phyloP scores from a whole-genome alignment of 164 flowering plant species.

The Magnolia sinica region DNA sequence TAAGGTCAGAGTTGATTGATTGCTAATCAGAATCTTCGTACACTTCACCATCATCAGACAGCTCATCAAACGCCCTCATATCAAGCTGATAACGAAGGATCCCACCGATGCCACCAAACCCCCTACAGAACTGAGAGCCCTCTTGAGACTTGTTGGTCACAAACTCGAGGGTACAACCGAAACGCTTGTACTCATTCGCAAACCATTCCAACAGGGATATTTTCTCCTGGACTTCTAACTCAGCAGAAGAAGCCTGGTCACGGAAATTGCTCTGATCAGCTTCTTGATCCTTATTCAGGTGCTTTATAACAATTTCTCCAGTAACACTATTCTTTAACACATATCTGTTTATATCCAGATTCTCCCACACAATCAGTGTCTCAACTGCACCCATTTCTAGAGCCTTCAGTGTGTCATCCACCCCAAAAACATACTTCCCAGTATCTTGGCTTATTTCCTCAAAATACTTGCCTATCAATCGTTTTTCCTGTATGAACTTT shows the following conservation, averaged over 20 bases:
- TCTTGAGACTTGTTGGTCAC: constrained; percentile 18
- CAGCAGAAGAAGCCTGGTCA: constrained; percentile 4
- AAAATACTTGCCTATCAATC: constrained; percentile 13
- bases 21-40: constrained; percentile 16
- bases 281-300: constrained; percentile 16
- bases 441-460: constrained; percentile 19
- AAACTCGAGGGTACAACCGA: constrained; percentile 13
- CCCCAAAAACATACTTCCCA: constrained; percentile 14
- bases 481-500: constrained; percentile 16
- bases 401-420: constrained; percentile 16
- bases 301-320: constrained; percentile 13
- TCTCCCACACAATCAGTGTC: constrained; percentile 15
- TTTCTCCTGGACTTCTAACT: constrained; percentile 17
- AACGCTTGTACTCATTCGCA: constrained; percentile 15
- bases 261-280: constrained; percentile 11
- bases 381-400: constrained; percentile 15
- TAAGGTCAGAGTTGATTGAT: not conserved
- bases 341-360: constrained; percentile 13
- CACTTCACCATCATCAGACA: constrained; percentile 13
- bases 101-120: constrained; percentile 18
- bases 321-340: constrained; percentile 7
- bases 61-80: constrained; percentile 14
- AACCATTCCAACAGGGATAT: constrained; percentile 15
- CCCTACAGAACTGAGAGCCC: constrained; percentile 19
- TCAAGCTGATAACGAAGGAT: constrained; percentile 19